These are phyloP conservation scores for Malus domestica DNA, from an alignment of 306 rosid genomes.

Conservation along the genomic window ASM211411v1 NC_041805.1:27203001-27203500, in stretches of 20 bases:
- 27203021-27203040: neutral
- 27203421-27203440: neutral
- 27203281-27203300: neutral
- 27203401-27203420: neutral
- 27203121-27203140: neutral
- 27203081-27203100: neutral
- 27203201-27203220: neutral
- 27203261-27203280: neutral
- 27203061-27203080: too few relatives aligned
- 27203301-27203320: neutral
- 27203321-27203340: neutral
- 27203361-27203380: constrained; percentile 25
- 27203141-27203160: too few relatives aligned
- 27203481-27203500: neutral
- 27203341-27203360: neutral
- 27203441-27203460: neutral
- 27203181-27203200: neutral
- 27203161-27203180: neutral
- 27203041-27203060: neutral
- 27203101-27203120: neutral
- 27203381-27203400: constrained; percentile 13
- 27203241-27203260: neutral
- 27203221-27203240: neutral
- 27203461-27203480: neutral
- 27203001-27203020: neutral